Percentiles rank a stretch among this genome's conserved stretches.
phyloP scores from a whole-genome alignment of 2,329 filamentous ascomycete species.

The Dichotomopilus funicola region DNA sequence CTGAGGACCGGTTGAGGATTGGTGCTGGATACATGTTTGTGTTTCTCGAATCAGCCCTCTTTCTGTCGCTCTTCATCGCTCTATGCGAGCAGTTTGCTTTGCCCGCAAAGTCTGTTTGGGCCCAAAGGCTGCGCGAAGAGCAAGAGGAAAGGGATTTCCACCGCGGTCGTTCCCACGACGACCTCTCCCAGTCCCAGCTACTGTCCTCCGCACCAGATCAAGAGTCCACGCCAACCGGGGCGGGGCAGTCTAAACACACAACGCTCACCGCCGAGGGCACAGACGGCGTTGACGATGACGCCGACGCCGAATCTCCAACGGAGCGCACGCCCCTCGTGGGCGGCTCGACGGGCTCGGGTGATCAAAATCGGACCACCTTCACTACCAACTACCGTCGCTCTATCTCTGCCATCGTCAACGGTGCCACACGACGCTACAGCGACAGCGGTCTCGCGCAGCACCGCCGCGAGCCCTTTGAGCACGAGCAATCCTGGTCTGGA shows the following conservation, averaged over 20 bases:
- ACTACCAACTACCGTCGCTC: conserved; percentile 50
- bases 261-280: conserved; percentile 4
- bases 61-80: conserved; percentile 66
- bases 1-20: conserved; percentile 67
- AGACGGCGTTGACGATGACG: conserved; percentile 30
- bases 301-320: conserved; percentile 36
- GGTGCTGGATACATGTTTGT: conserved; percentile 74
- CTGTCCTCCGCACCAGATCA: conserved; percentile 12
- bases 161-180: conserved; percentile 13
- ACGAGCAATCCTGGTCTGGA: conserved; percentile 82
- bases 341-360: conserved; percentile 24
- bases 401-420: conserved; percentile 29
- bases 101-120: conserved; percentile 64
- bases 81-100: conserved; percentile 76
- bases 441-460: conserved; percentile 18
- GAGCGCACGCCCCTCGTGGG: conserved; percentile 48
- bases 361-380: conserved; percentile 43
- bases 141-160: conserved; percentile 37
- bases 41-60: conserved; percentile 70
- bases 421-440: conserved; percentile 18
- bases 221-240: conserved; percentile 12
- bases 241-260: conserved; percentile 14
- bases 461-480: conserved; percentile 44
- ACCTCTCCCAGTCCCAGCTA: conserved; percentile 12
- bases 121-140: conserved; percentile 48